These are phyloP conservation scores for Panicum hallii DNA, from an alignment of 202 grass and related monocot species.

Conservation along the genomic window DNA sequence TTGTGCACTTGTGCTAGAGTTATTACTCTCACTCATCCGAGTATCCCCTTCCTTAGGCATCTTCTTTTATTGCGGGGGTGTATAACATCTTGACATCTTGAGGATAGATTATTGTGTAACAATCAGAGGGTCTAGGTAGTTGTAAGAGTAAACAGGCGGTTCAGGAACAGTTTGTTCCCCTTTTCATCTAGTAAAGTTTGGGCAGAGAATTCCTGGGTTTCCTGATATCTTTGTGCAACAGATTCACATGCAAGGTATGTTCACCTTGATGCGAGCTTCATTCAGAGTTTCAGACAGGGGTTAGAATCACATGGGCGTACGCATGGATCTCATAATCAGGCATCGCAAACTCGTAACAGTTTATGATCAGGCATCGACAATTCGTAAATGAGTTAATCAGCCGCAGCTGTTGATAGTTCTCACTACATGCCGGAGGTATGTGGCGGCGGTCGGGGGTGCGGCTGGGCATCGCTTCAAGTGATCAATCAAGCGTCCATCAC, in stretches of 20 bases:
- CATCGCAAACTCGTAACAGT: too few relatives aligned
- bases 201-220: background rate
- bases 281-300: too few relatives aligned
- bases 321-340: too few relatives aligned
- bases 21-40: background rate
- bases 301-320: too few relatives aligned
- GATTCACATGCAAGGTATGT: background rate
- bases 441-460: too few relatives aligned
- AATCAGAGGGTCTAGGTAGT: background rate
- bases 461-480: too few relatives aligned
- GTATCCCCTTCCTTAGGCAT: conserved; percentile 1
- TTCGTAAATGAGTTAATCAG: too few relatives aligned
- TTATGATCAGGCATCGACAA: too few relatives aligned
- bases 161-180: conserved; percentile 1
- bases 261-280: too few relatives aligned
- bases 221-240: background rate
- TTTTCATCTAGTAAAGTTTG: background rate
- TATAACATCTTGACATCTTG: conserved; percentile 44
- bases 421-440: too few relatives aligned
- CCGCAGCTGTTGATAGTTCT: too few relatives aligned
- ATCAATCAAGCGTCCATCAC: too few relatives aligned
- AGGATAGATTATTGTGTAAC: conserved; percentile 36
- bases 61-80: background rate
- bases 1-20: conserved; percentile 1
- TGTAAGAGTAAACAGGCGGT: background rate